Percentiles rank a stretch among this genome's conserved stretches.
phyloP scores from a whole-genome alignment of 148 eudicot genomes.

The Rhododendron ovatum region DNA sequence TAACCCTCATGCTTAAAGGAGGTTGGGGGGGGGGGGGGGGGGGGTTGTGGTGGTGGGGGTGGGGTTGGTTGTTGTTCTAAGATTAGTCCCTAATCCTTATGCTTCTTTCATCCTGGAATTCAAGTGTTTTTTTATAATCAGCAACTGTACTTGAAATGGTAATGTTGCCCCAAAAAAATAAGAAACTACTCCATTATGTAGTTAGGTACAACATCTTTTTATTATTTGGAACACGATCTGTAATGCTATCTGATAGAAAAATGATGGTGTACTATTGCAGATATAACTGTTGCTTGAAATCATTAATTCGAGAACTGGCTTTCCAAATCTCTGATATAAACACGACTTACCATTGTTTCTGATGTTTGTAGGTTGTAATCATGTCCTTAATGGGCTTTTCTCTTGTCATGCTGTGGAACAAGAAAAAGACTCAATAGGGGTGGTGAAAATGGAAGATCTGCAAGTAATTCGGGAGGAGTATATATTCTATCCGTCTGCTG shows the following conservation, averaged over 20 bases:
- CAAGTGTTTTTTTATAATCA: not conserved
- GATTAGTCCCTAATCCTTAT: not conserved
- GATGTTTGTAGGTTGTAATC: slow-evolving; percentile 61
- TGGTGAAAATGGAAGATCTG: not conserved
- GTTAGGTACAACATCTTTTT: not conserved
- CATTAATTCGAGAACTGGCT: not conserved
- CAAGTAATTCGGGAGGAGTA: not conserved
- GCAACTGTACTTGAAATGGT: not conserved
- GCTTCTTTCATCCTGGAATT: not conserved
- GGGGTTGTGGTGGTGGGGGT: too few species aligned
- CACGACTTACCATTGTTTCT: too few species aligned
- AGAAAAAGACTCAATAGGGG: slow-evolving; percentile 31
- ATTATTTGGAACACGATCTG: not conserved
- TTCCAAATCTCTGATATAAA: not conserved
- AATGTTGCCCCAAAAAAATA: not conserved
- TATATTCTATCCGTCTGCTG: not conserved
- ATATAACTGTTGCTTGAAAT: not conserved
- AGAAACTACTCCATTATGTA: not conserved
- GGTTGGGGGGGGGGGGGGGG: too few species aligned
- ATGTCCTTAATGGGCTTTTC: slow-evolving; percentile 95
- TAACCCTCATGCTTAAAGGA: not conserved
- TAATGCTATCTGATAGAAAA: not conserved
- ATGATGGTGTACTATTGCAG: not conserved
- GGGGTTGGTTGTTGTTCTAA: not conserved
- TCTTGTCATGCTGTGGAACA: slow-evolving; percentile 79